Conservation (phyloP, 805 yeast genomes). For the Danielia reshetovae region DNA sequence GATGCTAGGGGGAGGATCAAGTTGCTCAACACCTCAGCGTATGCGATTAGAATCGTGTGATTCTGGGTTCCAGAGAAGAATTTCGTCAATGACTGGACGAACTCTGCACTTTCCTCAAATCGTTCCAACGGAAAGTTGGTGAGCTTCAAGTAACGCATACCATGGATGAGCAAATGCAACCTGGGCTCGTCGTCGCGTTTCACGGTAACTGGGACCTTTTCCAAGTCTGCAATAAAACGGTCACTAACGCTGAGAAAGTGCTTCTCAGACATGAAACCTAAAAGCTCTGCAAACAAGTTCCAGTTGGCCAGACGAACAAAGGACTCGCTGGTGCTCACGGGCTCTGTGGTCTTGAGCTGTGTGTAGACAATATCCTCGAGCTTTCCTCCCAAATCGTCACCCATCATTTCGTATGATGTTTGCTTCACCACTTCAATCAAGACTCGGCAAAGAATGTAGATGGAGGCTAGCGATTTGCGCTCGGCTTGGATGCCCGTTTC, state of each 20-base stretch:
- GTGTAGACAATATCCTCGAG: constrained; percentile 91
- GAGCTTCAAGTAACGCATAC: constrained; percentile 82
- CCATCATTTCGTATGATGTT: constrained; percentile 67
- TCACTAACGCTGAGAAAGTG: constrained; percentile 88
- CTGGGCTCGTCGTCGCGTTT: constrained; percentile 46
- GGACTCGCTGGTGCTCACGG: constrained; percentile 56
- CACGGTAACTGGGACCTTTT: constrained; percentile 56
- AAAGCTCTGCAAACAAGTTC: constrained; percentile 82
- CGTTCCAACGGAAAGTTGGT: constrained; percentile 82
- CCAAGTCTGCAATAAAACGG: constrained; percentile 87
- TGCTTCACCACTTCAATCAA: constrained; percentile 89
- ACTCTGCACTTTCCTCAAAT: constrained; percentile 92
- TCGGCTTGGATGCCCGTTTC: constrained; percentile 80
- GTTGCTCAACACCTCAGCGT: constrained; percentile 77
- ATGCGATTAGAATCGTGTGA: constrained; percentile 65
- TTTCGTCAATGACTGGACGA: constrained; percentile 78
- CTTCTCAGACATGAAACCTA: constrained; percentile 87
- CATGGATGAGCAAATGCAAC: constrained; percentile 73
- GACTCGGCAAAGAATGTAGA: constrained; percentile 86
- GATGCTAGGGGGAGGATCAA: constrained; percentile 81
- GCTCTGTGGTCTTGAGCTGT: constrained; percentile 85
- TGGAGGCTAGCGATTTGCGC: constrained; percentile 78
- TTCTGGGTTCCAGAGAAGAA: constrained; percentile 68
- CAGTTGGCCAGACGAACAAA: constrained; percentile 86
- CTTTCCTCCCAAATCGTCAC: constrained; percentile 75